Base-by-base conservation (phyloP, 139 green algal genomes). In the Coelastrella sp. region DNA sequence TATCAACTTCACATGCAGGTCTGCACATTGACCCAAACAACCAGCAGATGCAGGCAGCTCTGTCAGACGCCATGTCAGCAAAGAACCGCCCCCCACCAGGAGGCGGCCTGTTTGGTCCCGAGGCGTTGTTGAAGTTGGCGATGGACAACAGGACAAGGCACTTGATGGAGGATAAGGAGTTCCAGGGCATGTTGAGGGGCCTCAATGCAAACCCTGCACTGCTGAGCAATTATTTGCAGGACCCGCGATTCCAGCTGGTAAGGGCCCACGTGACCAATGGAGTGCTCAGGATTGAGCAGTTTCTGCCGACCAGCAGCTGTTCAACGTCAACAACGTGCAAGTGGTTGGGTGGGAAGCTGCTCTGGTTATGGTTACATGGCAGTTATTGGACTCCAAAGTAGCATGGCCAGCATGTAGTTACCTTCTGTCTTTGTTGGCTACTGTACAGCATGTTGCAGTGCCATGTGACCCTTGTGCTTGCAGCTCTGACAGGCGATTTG, bases 101-200 rank as follows among this genome's bases (percentile, higher is more conserved):
- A 17, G 87, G 87, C 19, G 78, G 79, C 10, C 79, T 91, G 24
- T 91, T 91, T 91, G 88, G 88, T 9, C 95, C 96, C 1, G 93
- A 98, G n/a, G 94, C 99, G 11, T 87, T 98, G 87, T 89, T 92
- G 8, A 96, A 96, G 75, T 93, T 99, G 90, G 95, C 97, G 7
- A 97, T 92, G 78, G 96, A 99, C 95, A 97, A 97, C 0, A 89
- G 95, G 59, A 99, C 96, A 8, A 90, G 85, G 27, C 60, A 83
- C 14, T 94, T 97, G 66, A 92, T 99, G 92, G 65, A 80, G 6
- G 95, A 99, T 57, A 65, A 59, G 59, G 97, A 98, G 90, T 99
- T 99, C 93, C 94, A 97, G 92, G 82, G 82, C 25, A 99, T 98
- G 95, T 73, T 99, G 74, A 85, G 75, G 49, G 94, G 95, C 25